phyloP scores from a whole-genome alignment of 2,329 filamentous ascomycete genomes.

The Penicillium sp. region DNA sequence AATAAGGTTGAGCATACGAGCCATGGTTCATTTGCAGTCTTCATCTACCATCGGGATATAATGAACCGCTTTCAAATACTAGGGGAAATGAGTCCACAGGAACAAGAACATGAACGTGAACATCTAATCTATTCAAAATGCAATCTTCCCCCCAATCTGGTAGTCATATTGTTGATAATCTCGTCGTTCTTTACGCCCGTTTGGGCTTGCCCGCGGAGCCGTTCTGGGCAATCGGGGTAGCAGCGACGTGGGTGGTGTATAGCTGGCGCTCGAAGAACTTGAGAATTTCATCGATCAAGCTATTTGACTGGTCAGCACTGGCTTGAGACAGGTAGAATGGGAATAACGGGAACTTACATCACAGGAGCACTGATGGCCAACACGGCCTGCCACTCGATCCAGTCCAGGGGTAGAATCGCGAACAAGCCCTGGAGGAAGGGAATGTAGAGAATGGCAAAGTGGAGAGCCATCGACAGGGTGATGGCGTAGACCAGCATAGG shows the following conservation, averaged over 20 bases:
- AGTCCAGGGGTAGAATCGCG: slow-evolving; percentile 82
- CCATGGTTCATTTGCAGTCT: slow-evolving; percentile 1
- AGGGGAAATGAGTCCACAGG: neutral
- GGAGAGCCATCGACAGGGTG: slow-evolving; percentile 83
- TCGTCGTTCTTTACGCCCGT: slow-evolving; percentile 29
- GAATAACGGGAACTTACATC: slow-evolving; percentile 62
- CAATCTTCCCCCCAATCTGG: neutral
- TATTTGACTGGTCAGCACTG: slow-evolving; percentile 35
- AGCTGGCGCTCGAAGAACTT: slow-evolving; percentile 72
- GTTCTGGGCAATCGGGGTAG: slow-evolving; percentile 24
- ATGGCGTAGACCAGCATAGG: slow-evolving; percentile 98
- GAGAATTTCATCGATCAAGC: slow-evolving; percentile 77
- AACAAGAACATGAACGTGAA: neutral
- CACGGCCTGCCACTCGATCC: slow-evolving; percentile 89
- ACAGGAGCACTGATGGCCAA: slow-evolving; percentile 85
- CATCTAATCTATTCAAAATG: slow-evolving; percentile 9
- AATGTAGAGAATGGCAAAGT: slow-evolving; percentile 90
- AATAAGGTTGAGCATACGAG: neutral
- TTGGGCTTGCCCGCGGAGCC: slow-evolving; percentile 37
- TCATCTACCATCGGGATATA: slow-evolving; percentile 6
- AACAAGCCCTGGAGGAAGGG: slow-evolving; percentile 87
- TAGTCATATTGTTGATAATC: slow-evolving; percentile 11
- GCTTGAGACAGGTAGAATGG: neutral
- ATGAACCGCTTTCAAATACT: neutral
- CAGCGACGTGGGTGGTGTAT: slow-evolving; percentile 44